Percentiles rank a stretch among this genome's conserved stretches.
These are phyloP conservation scores for Amesomyces nigricolor DNA, from an alignment of 2,329 filamentous ascomycete genomes.

Conservation along the genomic window DNA sequence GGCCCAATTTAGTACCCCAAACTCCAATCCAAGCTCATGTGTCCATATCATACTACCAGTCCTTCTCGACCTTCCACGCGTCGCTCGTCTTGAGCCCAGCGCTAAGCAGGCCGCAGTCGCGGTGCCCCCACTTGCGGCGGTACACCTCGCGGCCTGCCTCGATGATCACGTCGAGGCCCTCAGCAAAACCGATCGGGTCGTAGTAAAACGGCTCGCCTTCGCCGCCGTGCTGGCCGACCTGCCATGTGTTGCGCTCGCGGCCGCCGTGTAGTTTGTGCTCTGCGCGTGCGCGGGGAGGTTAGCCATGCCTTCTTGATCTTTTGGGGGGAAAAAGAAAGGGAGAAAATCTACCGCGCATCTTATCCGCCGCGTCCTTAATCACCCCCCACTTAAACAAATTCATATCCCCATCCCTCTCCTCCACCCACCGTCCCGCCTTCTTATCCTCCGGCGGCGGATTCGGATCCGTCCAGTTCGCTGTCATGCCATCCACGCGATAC, in stretches of 20 bases:
- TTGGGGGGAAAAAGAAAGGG: neutral
- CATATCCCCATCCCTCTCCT: slow-evolving; percentile 23
- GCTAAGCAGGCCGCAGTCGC: slow-evolving; percentile 33
- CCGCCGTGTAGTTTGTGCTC: slow-evolving; percentile 37
- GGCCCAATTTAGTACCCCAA: too few relatives aligned
- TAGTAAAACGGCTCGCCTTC: slow-evolving; percentile 50
- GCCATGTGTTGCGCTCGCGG: slow-evolving; percentile 47
- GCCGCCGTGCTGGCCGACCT: slow-evolving; percentile 45
- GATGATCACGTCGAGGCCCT: slow-evolving; percentile 40
- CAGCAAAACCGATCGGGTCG: slow-evolving; percentile 40
- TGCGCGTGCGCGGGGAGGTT: neutral
- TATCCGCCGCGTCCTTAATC: slow-evolving; percentile 27
- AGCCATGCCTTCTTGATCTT: neutral
- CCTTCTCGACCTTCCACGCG: slow-evolving; percentile 35
- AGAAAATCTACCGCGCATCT: slow-evolving; percentile 32
- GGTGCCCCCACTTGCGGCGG: slow-evolving; percentile 39
- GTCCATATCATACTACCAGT: slow-evolving; percentile 26
- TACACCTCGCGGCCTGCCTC: slow-evolving; percentile 41
- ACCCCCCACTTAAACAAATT: slow-evolving; percentile 24
- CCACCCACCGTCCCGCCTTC: neutral
- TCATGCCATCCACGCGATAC: slow-evolving; percentile 38
- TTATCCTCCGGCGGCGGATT: slow-evolving; percentile 29
- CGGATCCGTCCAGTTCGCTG: slow-evolving; percentile 32
- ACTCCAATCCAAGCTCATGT: too few relatives aligned
- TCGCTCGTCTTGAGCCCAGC: slow-evolving; percentile 31